A percentile compares a stretch with the other conserved stretches of the same genome.
phyloP scores from a whole-genome alignment of 78 protist species.

The Ministeria vibrans region DNA sequence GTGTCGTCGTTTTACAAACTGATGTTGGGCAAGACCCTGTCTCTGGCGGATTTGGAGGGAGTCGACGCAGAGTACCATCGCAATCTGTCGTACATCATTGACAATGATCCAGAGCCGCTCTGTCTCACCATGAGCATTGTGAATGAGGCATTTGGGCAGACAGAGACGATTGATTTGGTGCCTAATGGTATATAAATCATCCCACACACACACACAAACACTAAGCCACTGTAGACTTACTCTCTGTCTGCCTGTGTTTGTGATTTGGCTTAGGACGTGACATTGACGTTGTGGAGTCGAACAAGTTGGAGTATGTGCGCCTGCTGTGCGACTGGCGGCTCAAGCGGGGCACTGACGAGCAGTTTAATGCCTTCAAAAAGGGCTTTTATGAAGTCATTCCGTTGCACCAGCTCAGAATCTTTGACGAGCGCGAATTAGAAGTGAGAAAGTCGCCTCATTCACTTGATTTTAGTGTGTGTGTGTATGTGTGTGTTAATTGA shows the following conservation, averaged over 20 bases:
- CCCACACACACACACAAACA: too few species aligned
- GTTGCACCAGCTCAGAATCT: too few species aligned
- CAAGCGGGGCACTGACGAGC: constrained; percentile 11
- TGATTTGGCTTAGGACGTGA: too few species aligned
- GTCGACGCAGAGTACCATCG: constrained; percentile 42
- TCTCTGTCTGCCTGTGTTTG: too few species aligned
- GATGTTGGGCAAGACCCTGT: constrained; percentile 36
- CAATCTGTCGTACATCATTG: constrained; percentile 20
- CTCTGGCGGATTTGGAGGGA: constrained; percentile 27
- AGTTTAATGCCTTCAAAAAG: constrained; percentile 28
- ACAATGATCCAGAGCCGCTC: constrained; percentile 34
- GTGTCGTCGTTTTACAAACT: constrained; percentile 49
- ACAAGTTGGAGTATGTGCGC: constrained; percentile 20
- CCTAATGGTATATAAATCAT: too few species aligned
- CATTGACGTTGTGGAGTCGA: too few species aligned
- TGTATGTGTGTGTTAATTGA: too few species aligned
- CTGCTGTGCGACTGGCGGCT: constrained; percentile 1
- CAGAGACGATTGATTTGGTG: constrained; percentile 24
- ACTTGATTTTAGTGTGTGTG: too few species aligned
- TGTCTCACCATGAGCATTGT: constrained; percentile 21
- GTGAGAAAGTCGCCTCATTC: too few species aligned
- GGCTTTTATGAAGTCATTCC: constrained; percentile 64
- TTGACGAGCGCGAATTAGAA: too few species aligned
- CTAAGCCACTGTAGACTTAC: too few species aligned
- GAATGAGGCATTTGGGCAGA: constrained; percentile 27